Base-by-base conservation (phyloP, 768 basidiomycete genomes). In the Fomitopsis serialis region DNA sequence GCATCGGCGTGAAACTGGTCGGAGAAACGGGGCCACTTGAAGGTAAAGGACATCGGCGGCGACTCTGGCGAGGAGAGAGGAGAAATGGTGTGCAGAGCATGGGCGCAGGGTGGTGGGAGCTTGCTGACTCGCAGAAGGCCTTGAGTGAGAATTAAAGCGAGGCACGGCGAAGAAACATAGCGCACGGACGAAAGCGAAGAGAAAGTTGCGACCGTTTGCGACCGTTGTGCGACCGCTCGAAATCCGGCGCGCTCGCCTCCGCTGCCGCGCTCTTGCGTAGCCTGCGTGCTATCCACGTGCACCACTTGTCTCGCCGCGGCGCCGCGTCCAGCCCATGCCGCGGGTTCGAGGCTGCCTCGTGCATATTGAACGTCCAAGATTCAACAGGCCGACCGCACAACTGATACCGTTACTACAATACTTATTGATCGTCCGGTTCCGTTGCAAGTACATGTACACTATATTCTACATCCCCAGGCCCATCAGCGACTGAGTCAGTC, bases 1-100 rank as follows among this genome's bases (percentile, higher is more conserved):
- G 96, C 96, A 82, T 96, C 89, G 66, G 86, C 83, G 73, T 97
- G 93, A 64, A 98, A 98, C 70, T 89, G 88, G 77, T 94, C 92
- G 49, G 92, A 95, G 73, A 98, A 98, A 54, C 89, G 84, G 51
- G 96, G 95, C 89, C 92, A 98, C 77, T 93, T 80, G 73, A 99
- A 99, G 53, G 86, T 84, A 71, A 92, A 92, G 61, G 88, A 89
- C 89, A 90, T 90, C n/a, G 25, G 49, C n/a, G n/a, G n/a, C n/a
- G n/a, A n/a, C n/a, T n/a, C n/a, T 36, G 15, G 37, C 46, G 3
- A 27, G 19, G 46, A 36, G 48, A 10, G n/a, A 25, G 22, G 23
- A 13, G 23, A 42, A 17, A 35, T 15, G 25, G 36, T 23, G 32
- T 34, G 51, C 22, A 35, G 51, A 27, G 51, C 44, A 52, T 52